These are phyloP conservation scores for Rhizopus microsporus DNA, from an alignment of 371 early-diverging fungal genomes.

Conservation along the genomic window DNA sequence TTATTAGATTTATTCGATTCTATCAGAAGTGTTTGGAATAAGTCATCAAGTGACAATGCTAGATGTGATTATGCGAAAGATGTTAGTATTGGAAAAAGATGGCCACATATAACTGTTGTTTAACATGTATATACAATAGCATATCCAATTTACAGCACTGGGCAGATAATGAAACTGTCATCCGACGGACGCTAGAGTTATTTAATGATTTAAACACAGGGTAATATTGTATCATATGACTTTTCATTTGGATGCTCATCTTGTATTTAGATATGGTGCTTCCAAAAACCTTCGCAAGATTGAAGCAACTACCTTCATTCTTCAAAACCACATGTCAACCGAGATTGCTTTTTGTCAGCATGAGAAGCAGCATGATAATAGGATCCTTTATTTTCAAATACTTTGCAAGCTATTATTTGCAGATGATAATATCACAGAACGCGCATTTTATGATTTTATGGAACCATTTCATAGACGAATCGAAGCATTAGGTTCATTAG, in stretches of 20 bases:
- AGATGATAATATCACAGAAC: conserved; percentile 62
- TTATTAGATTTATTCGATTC: conserved; percentile 51
- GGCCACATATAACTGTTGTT: neutral
- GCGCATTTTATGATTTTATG: conserved; percentile 72
- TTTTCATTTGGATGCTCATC: too few species aligned
- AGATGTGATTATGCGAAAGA: conserved; percentile 69
- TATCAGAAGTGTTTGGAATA: conserved; percentile 57
- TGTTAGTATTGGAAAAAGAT: conserved; percentile 40
- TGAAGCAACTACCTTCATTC: conserved; percentile 64
- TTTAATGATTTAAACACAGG: conserved; percentile 84
- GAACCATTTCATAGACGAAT: conserved; percentile 64
- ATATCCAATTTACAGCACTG: conserved; percentile 36
- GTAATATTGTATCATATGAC: conserved; percentile 33
- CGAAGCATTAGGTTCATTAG: conserved; percentile 38
- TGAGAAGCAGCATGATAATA: conserved; percentile 46
- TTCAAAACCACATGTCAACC: conserved; percentile 69
- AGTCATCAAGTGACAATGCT: conserved; percentile 60
- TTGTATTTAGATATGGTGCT: conserved; percentile 52
- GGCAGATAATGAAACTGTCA: conserved; percentile 31
- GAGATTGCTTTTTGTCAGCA: conserved; percentile 68
- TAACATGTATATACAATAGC: conserved; percentile 5
- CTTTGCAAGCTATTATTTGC: conserved; percentile 75
- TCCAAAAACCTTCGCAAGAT: conserved; percentile 74
- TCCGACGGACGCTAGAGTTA: conserved; percentile 56
- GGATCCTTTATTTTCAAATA: conserved; percentile 75